Base-by-base conservation (phyloP, 2,329 filamentous ascomycete genomes). In the Sporothrix variecibatus region DNA sequence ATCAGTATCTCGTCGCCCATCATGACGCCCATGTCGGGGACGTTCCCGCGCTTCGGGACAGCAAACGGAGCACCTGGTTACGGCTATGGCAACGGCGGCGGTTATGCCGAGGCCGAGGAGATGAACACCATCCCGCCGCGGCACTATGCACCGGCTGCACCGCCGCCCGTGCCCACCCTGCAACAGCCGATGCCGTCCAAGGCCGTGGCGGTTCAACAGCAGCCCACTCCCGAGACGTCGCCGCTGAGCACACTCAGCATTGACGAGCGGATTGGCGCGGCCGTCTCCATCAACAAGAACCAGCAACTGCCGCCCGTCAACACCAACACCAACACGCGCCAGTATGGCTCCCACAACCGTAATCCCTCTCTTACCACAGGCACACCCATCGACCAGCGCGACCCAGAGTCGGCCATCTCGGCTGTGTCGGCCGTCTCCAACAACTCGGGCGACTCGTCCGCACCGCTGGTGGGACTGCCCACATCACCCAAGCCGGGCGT, bases 1-100 rank as follows among this genome's bases (percentile, higher is more conserved):
- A 81, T 91, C 76, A 87, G 80, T 79, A 92, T 92, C 78, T 91
- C 90, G 15, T 90, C 89, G 0, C 90, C 90, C 70, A 89, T 92
- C 77, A 87, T 90, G 84, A 91, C 89, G 9, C 89, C 90, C 17
- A 87, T 87, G 82, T 89, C 89, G 1, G 86, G 83, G 2, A 88
- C 86, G 2, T 91, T 91, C 77, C 87, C 88, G 1, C 84, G 85
- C n/a, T 15, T 15, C 38, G 43, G 26, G 1, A 17, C 40, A 5
- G 43, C 38, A 3, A 20, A 20, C 2, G 60, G 34, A 1, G 17
- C 60, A 5, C 15, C 60, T 20, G 26, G 43, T 0, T 51, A 49
- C 17, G 64, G 64, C 1, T 68, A 68, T 3, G 65, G 67, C 46
- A 53, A 69, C 67, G 67, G 67, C 43, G 67, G 67, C 38, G 81